Conservation (phyloP, 495 filamentous ascomycete species). For the Podospora comata region DNA sequence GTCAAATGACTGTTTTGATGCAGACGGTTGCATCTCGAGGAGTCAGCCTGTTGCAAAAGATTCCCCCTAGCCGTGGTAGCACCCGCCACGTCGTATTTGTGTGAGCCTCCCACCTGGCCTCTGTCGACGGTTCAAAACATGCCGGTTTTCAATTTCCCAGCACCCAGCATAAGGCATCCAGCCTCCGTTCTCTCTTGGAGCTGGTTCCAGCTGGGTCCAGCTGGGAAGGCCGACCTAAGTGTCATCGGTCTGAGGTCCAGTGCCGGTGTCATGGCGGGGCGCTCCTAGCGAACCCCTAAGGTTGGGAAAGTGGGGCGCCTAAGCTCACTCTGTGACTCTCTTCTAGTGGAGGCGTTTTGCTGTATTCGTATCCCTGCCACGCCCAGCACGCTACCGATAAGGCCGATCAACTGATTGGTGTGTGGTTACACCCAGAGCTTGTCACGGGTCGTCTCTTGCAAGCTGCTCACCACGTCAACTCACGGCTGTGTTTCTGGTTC, state of each 20-base stretch:
- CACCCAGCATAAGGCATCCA: not conserved
- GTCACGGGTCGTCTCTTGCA: slow-evolving; percentile 30
- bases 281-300: slow-evolving; percentile 9
- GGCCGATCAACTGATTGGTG: slow-evolving; percentile 34
- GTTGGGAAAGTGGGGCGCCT: not conserved
- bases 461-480: not conserved
- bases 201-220: not conserved
- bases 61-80: not conserved
- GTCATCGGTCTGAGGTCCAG: not conserved
- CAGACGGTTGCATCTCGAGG: slow-evolving; percentile 8
- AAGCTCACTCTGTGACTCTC: too few relatives aligned
- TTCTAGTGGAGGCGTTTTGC: too few relatives aligned
- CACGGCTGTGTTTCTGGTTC: slow-evolving; percentile 7
- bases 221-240: not conserved
- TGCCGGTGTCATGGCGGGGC: slow-evolving; percentile 8
- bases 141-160: not conserved
- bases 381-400: slow-evolving; percentile 26
- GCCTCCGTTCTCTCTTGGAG: not conserved
- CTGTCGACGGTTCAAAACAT: not conserved
- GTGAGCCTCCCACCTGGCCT: not conserved
- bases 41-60: not conserved
- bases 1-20: slow-evolving; percentile 10
- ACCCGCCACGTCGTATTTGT: too few relatives aligned
- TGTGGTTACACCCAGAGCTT: slow-evolving; percentile 18
- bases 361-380: slow-evolving; percentile 2